Percentiles rank a stretch among this genome's conserved stretches.
Conservation (phyloP, 371 early-diverging fungal genomes). For the Saksenaea vasiformis region DNA sequence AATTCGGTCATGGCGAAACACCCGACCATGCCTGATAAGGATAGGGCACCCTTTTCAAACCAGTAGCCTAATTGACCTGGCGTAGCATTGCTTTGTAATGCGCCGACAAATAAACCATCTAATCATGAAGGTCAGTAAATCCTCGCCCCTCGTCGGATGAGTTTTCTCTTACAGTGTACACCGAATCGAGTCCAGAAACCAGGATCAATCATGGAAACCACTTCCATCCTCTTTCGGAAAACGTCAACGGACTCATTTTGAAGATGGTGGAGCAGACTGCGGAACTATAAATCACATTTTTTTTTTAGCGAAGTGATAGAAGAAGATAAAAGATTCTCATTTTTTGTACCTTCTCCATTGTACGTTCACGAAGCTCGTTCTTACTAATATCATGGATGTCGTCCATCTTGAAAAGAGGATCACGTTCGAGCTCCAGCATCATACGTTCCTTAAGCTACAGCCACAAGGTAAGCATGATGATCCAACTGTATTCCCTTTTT, state of each 20-base stretch:
- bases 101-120: conserved; percentile 88
- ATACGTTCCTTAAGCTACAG: conserved; percentile 73
- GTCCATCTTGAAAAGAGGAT: conserved; percentile 82
- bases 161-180: conserved; percentile 69
- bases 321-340: background rate
- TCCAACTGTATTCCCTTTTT: no score
- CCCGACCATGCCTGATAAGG: conserved; percentile 80
- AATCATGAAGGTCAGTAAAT: background rate
- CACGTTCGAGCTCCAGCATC: conserved; percentile 88
- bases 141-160: background rate
- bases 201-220: conserved; percentile 81
- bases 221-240: conserved; percentile 82
- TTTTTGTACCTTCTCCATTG: conserved; percentile 75
- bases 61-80: conserved; percentile 86
- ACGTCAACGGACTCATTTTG: conserved; percentile 73
- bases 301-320: background rate
- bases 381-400: conserved; percentile 81
- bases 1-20: conserved; percentile 95
- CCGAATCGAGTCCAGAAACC: conserved; percentile 93
- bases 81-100: conserved; percentile 87
- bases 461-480: background rate
- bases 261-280: conserved; percentile 74
- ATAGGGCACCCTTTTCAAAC: conserved; percentile 86
- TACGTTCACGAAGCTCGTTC: conserved; percentile 79
- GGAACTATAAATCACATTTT: conserved; percentile 44